phyloP scores from a whole-genome alignment of 2,329 filamentous ascomycete species.

The Pseudocercospora vitis region DNA sequence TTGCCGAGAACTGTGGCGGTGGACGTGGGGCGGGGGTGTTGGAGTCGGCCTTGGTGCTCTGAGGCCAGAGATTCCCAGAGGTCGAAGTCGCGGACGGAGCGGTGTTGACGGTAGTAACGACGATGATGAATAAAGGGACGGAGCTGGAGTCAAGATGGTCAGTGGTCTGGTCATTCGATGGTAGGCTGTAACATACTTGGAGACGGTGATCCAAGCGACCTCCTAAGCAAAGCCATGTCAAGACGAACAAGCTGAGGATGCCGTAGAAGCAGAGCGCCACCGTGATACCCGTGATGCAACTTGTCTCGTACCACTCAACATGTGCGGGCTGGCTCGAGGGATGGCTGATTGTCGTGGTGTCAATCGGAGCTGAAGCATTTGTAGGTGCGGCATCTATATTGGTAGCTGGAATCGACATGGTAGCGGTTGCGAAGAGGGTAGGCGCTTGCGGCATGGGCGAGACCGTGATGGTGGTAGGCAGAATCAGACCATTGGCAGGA shows the following conservation, averaged over 20 bases:
- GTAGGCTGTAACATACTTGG: not conserved
- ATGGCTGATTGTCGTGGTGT: too few relatives aligned
- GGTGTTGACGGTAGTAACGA: not conserved
- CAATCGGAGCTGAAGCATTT: too few relatives aligned
- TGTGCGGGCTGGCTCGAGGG: too few relatives aligned
- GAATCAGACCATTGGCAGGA: too few relatives aligned
- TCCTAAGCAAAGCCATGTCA: slow-evolving; percentile 1
- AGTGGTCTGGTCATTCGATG: not conserved
- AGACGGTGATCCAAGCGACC: slow-evolving; percentile 11
- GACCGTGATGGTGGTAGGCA: too few relatives aligned
- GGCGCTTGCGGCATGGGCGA: too few relatives aligned
- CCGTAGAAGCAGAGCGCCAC: slow-evolving; percentile 11
- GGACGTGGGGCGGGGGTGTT: not conserved
- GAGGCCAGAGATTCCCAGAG: too few relatives aligned
- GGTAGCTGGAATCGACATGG: not conserved
- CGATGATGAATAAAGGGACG: too few relatives aligned
- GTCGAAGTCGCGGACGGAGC: not conserved
- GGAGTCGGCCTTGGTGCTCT: not conserved
- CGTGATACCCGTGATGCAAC: not conserved
- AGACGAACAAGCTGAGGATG: slow-evolving; percentile 4
- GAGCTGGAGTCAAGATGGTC: not conserved
- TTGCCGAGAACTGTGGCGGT: slow-evolving; percentile 14
- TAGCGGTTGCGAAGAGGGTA: not conserved
- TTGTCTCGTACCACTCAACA: not conserved
- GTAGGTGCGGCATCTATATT: not conserved